These are phyloP conservation scores for Paramyrothecium sp. DNA, from an alignment of 2,329 filamentous ascomycete species.

Conservation along the genomic window DNA sequence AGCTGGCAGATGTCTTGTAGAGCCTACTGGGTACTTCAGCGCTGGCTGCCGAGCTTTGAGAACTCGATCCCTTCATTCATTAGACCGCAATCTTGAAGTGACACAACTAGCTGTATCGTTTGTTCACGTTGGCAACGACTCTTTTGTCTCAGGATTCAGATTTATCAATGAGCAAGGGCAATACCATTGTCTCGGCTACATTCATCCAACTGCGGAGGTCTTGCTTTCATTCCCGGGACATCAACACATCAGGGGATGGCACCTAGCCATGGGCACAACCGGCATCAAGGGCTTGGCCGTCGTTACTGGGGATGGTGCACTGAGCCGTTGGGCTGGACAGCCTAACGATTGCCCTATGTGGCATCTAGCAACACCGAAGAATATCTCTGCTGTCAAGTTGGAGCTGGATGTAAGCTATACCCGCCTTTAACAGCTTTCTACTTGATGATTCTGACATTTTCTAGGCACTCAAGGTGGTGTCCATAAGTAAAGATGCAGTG, in stretches of 20 bases:
- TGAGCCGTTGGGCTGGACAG: conserved; percentile 8
- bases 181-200: conserved; percentile 4
- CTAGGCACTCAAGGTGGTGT: conserved; percentile 12
- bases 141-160: conserved; percentile 7
- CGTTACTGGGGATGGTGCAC: neutral
- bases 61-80: neutral
- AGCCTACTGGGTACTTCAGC: neutral
- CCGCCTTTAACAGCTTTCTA: too few species aligned
- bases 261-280: conserved; percentile 2
- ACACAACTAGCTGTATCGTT: conserved; percentile 7
- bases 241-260: conserved; percentile 4
- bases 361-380: conserved; percentile 1
- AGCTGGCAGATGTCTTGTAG: neutral
- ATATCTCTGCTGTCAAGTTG: conserved; percentile 7
- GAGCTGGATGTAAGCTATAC: conserved; percentile 14
- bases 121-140: neutral
- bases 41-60: neutral
- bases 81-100: neutral
- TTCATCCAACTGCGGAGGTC: conserved; percentile 4
- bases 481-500: conserved; percentile 5
- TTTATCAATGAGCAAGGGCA: neutral
- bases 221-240: neutral
- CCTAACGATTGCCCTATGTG: neutral
- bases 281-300: conserved; percentile 8
- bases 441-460: neutral